Conservation (phyloP, 139 green algal species). For the Chlamydomonas urium region DNA sequence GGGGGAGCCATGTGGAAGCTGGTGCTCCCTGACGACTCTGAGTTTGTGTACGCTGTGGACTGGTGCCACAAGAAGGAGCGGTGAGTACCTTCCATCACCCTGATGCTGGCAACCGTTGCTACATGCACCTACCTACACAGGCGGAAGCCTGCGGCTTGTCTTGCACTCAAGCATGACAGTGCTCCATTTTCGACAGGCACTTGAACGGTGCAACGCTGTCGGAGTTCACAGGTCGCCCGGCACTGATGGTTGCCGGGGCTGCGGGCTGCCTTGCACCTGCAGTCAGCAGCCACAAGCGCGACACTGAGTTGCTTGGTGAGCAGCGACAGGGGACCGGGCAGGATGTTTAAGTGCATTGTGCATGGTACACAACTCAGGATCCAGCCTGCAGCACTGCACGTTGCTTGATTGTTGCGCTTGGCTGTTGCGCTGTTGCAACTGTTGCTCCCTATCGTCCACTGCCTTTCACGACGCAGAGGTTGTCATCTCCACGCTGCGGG, state of each 20-base stretch:
- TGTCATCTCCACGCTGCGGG: conserved; percentile 39
- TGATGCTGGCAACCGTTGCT: no score
- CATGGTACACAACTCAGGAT: no score
- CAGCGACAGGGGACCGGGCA: no score
- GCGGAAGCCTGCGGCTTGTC: no score
- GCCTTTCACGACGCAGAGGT: no score
- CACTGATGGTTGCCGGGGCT: conserved; percentile 73
- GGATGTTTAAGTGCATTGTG: no score
- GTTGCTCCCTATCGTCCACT: no score
- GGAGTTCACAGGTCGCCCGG: conserved; percentile 48
- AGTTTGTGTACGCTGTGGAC: conserved; percentile 87
- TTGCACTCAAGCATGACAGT: not conserved
- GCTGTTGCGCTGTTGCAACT: no score
- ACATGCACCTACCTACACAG: no score
- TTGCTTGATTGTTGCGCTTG: no score
- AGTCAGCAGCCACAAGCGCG: conserved; percentile 24
- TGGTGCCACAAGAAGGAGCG: conserved; percentile 81
- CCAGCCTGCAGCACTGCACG: no score
- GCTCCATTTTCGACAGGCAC: conserved; percentile 38
- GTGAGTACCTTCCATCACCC: no score
- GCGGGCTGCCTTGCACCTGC: conserved; percentile 25
- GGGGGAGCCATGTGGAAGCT: conserved; percentile 87
- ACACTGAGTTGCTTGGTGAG: conserved; percentile 48
- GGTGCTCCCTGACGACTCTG: conserved; percentile 44
- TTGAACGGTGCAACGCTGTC: conserved; percentile 60